Evolutionary conservation across 805 yeast genomes (phyloP).

Genomic region (Saitoella complicata): DNA sequence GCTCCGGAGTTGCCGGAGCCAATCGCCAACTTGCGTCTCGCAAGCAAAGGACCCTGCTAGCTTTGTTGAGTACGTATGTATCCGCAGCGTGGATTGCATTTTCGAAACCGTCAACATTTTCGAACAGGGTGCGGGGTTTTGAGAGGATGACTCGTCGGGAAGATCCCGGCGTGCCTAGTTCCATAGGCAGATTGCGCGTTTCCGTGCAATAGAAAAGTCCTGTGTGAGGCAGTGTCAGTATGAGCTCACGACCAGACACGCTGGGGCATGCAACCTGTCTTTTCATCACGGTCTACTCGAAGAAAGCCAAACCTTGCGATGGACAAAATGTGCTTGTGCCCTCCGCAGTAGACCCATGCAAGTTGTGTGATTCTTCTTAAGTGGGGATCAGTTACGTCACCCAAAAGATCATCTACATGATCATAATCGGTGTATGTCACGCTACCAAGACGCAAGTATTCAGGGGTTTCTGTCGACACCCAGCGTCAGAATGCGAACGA

Average conservation of each 20-base stretch:
- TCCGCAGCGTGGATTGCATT: slow-evolving; percentile 7
- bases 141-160: not conserved
- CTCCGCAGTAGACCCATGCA: not conserved
- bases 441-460: not conserved
- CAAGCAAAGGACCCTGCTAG: not conserved
- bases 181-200: not conserved
- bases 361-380: slow-evolving; percentile 1
- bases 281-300: not conserved
- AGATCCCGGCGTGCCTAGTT: no score
- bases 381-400: not conserved
- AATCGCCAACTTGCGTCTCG: slow-evolving; percentile 5
- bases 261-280: not conserved
- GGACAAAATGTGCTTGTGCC: not conserved
- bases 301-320: not conserved
- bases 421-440: not conserved
- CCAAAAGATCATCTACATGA: not conserved
- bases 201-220: not conserved
- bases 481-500: no score
- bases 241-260: not conserved
- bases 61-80: not conserved
- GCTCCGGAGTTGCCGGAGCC: slow-evolving; percentile 3
- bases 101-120: not conserved
- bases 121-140: not conserved
- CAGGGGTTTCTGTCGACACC: no score
- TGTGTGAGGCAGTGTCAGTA: not conserved